Evolutionary conservation across 2,329 filamentous ascomycete species (phyloP).

Genomic region (Neonectria magnoliae): DNA sequence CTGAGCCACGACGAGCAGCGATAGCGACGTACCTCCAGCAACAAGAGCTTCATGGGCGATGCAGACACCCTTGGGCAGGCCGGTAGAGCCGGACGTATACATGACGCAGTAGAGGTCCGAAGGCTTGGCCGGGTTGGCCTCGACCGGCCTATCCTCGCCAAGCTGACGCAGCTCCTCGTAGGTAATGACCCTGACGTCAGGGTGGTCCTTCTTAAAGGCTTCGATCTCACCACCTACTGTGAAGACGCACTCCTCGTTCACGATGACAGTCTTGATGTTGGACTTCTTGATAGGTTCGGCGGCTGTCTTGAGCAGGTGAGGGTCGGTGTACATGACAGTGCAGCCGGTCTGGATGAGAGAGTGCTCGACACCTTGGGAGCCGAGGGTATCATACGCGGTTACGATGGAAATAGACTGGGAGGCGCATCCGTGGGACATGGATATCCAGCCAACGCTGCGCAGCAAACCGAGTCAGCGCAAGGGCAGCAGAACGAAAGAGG

Average conservation of each 20-base stretch:
- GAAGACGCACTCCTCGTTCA: conserved; percentile 68
- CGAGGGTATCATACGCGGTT: conserved; percentile 93
- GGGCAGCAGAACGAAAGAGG: neutral
- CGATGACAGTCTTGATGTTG: conserved; percentile 68
- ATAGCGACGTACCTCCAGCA: conserved; percentile 67
- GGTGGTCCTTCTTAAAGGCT: conserved; percentile 65
- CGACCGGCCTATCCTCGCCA: conserved; percentile 74
- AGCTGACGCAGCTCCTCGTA: conserved; percentile 65
- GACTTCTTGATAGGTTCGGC: conserved; percentile 65
- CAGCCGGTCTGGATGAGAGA: conserved; percentile 84
- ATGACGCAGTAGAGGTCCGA: conserved; percentile 86
- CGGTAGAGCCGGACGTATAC: conserved; percentile 91
- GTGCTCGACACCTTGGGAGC: conserved; percentile 84
- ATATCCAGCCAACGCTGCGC: conserved; percentile 80
- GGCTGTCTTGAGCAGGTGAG: conserved; percentile 75
- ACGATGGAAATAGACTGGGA: conserved; percentile 93
- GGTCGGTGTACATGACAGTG: conserved; percentile 87
- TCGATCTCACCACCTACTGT: conserved; percentile 62
- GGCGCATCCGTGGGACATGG: conserved; percentile 77
- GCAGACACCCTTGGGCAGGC: conserved; percentile 87
- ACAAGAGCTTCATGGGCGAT: conserved; percentile 84
- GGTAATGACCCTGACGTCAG: conserved; percentile 63
- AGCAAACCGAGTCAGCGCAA: conserved; percentile 1
- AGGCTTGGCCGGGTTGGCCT: conserved; percentile 76
- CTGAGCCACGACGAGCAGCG: neutral